Percentiles rank a stretch among this genome's conserved stretches.
These are phyloP conservation scores for Phytophthora ramorum DNA, from an alignment of 352 stramenopile genomes.

Conservation along the genomic window DNA sequence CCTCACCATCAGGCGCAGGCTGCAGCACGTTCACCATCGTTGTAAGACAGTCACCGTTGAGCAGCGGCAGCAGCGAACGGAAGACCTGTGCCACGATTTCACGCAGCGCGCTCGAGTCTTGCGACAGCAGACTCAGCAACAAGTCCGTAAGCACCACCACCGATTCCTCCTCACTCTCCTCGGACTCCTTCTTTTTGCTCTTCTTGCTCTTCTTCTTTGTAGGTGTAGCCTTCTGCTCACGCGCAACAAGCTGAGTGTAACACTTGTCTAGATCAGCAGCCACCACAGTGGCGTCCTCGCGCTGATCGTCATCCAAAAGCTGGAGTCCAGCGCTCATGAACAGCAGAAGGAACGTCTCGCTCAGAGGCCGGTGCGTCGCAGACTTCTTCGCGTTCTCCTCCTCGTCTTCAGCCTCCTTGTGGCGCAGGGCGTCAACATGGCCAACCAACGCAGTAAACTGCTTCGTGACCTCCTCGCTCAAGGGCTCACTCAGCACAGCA, in stretches of 20 bases:
- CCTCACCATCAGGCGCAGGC: conserved; percentile 40
- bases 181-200: conserved; percentile 40
- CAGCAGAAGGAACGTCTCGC: conserved; percentile 73
- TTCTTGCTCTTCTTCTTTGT: conserved; percentile 44
- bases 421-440: conserved; percentile 47
- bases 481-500: conserved; percentile 44
- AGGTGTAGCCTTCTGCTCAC: conserved; percentile 17
- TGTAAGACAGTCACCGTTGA: conserved; percentile 65
- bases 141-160: conserved; percentile 85
- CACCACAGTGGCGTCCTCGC: conserved; percentile 61
- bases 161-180: conserved; percentile 46
- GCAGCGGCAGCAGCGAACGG: conserved; percentile 70
- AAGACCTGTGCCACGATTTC: conserved; percentile 88
- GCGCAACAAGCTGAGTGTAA: conserved; percentile 58
- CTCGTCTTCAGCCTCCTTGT: conserved; percentile 41
- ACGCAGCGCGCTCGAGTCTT: conserved; percentile 85
- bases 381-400: conserved; percentile 30
- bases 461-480: conserved; percentile 41
- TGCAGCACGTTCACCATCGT: conserved; percentile 80
- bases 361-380: conserved; percentile 43
- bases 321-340: conserved; percentile 81
- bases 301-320: conserved; percentile 72
- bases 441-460: conserved; percentile 26
- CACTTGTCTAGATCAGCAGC: conserved; percentile 77
- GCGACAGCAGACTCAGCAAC: conserved; percentile 81